A percentile compares a stretch with the other conserved stretches of the same genome.
phyloP scores from a whole-genome alignment of 371 early-diverging fungal genomes.

The Mortierella sp. region DNA sequence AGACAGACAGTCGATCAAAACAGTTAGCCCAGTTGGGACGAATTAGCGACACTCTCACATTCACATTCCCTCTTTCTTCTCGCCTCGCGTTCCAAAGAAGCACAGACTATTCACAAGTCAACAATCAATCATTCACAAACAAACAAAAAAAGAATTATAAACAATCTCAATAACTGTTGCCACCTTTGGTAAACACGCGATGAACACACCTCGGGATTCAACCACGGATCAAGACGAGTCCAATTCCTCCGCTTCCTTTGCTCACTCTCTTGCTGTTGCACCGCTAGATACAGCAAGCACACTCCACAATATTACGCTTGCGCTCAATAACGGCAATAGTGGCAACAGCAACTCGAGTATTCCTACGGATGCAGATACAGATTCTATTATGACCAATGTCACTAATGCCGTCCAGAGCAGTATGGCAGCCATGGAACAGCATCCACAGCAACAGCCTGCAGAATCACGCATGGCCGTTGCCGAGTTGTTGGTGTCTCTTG shows the following conservation, averaged over 20 bases:
- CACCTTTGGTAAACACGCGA: slow-evolving; percentile 8
- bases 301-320: slow-evolving; percentile 22
- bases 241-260: slow-evolving; percentile 29
- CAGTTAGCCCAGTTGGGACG: too few species aligned
- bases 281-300: slow-evolving; percentile 20
- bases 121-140: neutral
- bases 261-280: slow-evolving; percentile 35
- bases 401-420: slow-evolving; percentile 10
- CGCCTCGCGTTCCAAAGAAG: slow-evolving; percentile 4
- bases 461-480: slow-evolving; percentile 44
- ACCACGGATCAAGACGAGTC: slow-evolving; percentile 36
- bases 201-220: slow-evolving; percentile 54
- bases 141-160: neutral
- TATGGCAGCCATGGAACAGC: slow-evolving; percentile 35
- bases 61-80: too few species aligned
- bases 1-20: neutral
- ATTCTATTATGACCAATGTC: slow-evolving; percentile 8
- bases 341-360: slow-evolving; percentile 6
- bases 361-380: slow-evolving; percentile 5
- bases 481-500: slow-evolving; percentile 40
- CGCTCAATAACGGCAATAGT: slow-evolving; percentile 2
- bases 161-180: neutral
- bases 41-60: too few species aligned
- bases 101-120: neutral
- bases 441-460: slow-evolving; percentile 17